Evolutionary conservation across 257 asterid species (phyloP).

Genomic region (Hygrophila difformis): DNA sequence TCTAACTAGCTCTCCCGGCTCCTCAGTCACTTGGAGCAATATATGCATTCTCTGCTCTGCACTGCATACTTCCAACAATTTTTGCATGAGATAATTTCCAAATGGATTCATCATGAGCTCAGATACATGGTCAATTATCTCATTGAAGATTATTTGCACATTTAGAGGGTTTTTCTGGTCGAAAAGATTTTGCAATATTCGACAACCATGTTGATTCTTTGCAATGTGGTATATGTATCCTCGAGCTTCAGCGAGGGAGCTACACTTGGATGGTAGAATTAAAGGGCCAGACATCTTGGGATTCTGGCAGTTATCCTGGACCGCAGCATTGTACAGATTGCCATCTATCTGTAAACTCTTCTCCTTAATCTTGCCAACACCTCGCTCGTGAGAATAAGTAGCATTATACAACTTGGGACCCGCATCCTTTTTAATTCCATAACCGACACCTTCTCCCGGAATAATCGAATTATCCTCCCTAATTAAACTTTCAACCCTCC

Average conservation of each 20-base stretch:
- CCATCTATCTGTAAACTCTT: constrained; percentile 27
- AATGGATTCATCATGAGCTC: constrained; percentile 95
- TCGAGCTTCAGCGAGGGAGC: constrained; percentile 47
- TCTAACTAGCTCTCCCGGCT: constrained; percentile 69
- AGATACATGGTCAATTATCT: constrained; percentile 58
- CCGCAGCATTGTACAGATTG: constrained; percentile 15
- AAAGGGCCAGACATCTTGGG: constrained; percentile 23
- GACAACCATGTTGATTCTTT: constrained; percentile 89
- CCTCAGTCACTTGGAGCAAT: constrained; percentile 54
- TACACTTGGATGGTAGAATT: constrained; percentile 31
- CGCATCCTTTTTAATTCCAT: constrained; percentile 22
- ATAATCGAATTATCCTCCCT: constrained; percentile 45
- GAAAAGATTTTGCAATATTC: constrained; percentile 74
- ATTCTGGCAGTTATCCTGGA: constrained; percentile 20
- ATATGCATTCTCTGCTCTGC: constrained; percentile 82
- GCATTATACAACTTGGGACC: constrained; percentile 18
- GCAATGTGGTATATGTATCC: constrained; percentile 52
- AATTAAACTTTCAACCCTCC: constrained; percentile 23
- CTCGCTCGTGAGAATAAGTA: constrained; percentile 20
- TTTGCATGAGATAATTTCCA: constrained; percentile 96
- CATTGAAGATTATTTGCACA: constrained; percentile 58
- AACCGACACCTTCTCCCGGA: constrained; percentile 27
- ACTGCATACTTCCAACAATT: constrained; percentile 75
- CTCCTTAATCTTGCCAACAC: constrained; percentile 27
- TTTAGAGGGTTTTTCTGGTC: constrained; percentile 67